Evolutionary conservation across 2,329 filamentous ascomycete genomes (phyloP), one percentile per base, ranked within the genome.

Genomic region (Colletotrichum camelliae): DNA sequence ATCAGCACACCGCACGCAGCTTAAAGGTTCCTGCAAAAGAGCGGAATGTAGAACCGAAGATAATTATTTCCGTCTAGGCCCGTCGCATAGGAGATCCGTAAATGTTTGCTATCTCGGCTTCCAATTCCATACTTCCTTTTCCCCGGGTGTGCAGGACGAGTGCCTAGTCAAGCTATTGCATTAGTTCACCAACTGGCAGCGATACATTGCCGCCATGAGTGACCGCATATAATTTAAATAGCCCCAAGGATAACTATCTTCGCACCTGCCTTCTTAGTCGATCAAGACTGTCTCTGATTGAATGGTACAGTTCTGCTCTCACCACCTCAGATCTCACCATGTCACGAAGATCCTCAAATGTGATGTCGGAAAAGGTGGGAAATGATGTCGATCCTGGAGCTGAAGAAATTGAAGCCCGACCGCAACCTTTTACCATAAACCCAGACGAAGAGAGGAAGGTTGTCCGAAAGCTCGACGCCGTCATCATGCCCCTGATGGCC

Each of bases 401-500:
- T 48, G 39, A n/a, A 48, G 39, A 48, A 10, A 1, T 48, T 21
- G 39, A 48, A 48, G n/a, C 4, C 39, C 39, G 18, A 48, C 39
- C 39, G 1, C 39, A n/a, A 48, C 12, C 7, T n/a, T 12, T 48
- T 4, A 48, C 9, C 39, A 73, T 73, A 4, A n/a, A 27, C 12
- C 68, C 72, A 4, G 72, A 64, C 7, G 75, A 77, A 10, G 75
- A 77, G 31, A 66, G 35, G 12, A 48, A 39, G 4, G 35, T 77
- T 7, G 67, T 78, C 12, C 39, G 72, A n/a, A 77, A 78, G 60
- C 60, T 78, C 2, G 77, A 78, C 57, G 18, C 76, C 12, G 74
- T 78, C 18, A 64, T 78, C 52, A 73, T 78, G 66, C 76, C 77
- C 5, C 24, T 77, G 4, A 78, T 78, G 77, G 72, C 72, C 2